Evolutionary conservation across 2,329 filamentous ascomycete species (phyloP).

Genomic region (Colletotrichum sp.): DNA sequence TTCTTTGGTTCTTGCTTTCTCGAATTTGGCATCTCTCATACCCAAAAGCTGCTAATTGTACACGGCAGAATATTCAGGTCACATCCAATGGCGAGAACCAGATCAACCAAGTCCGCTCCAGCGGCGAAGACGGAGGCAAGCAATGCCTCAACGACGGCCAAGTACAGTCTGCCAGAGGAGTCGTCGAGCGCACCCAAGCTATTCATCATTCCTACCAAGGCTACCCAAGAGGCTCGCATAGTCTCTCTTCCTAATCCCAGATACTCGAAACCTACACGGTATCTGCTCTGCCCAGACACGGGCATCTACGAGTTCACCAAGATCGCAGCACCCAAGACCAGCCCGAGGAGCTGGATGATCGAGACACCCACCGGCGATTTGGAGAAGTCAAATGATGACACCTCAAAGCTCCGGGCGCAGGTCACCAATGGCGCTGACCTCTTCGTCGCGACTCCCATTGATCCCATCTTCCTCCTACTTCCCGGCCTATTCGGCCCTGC

Average conservation of each 20-base stretch:
- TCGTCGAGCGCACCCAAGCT: slow-evolving; percentile 54
- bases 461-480: slow-evolving; percentile 83
- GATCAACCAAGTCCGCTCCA: slow-evolving; percentile 44
- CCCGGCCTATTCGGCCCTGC: slow-evolving; percentile 65
- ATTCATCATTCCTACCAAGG: slow-evolving; percentile 65
- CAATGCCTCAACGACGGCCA: slow-evolving; percentile 32
- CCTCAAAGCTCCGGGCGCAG: slow-evolving; percentile 25
- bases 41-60: not conserved
- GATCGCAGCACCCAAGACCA: slow-evolving; percentile 56
- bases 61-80: not conserved
- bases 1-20: not conserved
- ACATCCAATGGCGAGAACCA: slow-evolving; percentile 53
- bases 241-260: slow-evolving; percentile 66
- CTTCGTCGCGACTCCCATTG: slow-evolving; percentile 83
- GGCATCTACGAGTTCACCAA: slow-evolving; percentile 71
- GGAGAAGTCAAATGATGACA: slow-evolving; percentile 23
- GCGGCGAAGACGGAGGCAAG: slow-evolving; percentile 33
- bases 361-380: slow-evolving; percentile 33
- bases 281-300: slow-evolving; percentile 64
- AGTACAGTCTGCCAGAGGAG: slow-evolving; percentile 45
- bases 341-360: slow-evolving; percentile 68
- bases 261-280: slow-evolving; percentile 59
- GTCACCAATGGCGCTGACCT: slow-evolving; percentile 73
- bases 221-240: slow-evolving; percentile 59
- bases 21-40: not conserved